These are phyloP conservation scores for Alternaria dauci DNA, from an alignment of 2,329 filamentous ascomycete genomes.

Conservation along the genomic window DNA sequence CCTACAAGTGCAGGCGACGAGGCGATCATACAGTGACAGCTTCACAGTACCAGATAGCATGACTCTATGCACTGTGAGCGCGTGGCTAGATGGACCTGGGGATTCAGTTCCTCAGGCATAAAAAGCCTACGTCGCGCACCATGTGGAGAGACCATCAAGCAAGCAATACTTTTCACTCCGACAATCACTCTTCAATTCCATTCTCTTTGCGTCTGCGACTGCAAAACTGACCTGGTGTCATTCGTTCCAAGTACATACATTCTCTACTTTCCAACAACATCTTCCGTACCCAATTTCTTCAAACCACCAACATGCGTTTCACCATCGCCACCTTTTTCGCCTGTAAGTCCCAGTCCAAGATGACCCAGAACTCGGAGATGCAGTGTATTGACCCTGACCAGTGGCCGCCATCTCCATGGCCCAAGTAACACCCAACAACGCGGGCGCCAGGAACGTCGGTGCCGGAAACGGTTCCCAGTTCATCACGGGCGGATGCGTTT, in stretches of 20 bases:
- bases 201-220: conserved; percentile 41
- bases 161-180: conserved; percentile 6
- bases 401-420: conserved; percentile 29
- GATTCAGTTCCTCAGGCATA: neutral
- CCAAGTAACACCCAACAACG: conserved; percentile 38
- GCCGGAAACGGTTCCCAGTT: conserved; percentile 39
- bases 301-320: conserved; percentile 27
- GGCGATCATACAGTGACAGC: conserved; percentile 26
- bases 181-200: conserved; percentile 12
- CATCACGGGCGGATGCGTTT: conserved; percentile 43
- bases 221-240: conserved; percentile 42
- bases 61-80: neutral
- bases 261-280: conserved; percentile 10
- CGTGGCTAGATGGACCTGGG: neutral
- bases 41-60: conserved; percentile 4
- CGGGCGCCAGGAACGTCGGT: conserved; percentile 39
- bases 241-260: conserved; percentile 28
- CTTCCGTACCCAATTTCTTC: conserved; percentile 1
- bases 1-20: neutral
- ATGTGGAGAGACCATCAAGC: neutral
- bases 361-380: too few relatives aligned
- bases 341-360: conserved; percentile 6
- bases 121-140: neutral
- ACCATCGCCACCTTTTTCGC: conserved; percentile 26
- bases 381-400: neutral